Percentiles rank a stretch among this genome's conserved stretches.
phyloP scores from a whole-genome alignment of 2,329 filamentous ascomycete species.

The Colletotrichum destructivum region DNA sequence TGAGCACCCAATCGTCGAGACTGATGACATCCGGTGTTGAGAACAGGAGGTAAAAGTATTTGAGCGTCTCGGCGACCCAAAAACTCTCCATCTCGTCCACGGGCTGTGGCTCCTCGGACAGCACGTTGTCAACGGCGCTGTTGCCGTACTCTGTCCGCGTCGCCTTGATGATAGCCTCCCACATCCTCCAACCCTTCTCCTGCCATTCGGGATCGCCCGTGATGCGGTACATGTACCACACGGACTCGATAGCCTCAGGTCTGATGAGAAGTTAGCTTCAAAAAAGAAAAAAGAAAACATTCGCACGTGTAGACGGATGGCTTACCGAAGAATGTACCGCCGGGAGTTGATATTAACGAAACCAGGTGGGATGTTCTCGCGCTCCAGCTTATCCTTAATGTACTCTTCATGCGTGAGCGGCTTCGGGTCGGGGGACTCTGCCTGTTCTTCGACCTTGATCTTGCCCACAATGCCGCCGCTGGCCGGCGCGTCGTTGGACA shows the following conservation, averaged over 20 bases:
- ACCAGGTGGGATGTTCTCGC: slow-evolving; percentile 64
- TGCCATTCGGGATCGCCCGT: slow-evolving; percentile 83
- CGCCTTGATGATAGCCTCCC: slow-evolving; percentile 76
- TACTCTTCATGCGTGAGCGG: slow-evolving; percentile 70
- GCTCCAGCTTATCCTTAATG: slow-evolving; percentile 61
- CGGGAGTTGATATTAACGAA: slow-evolving; percentile 61
- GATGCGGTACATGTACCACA: slow-evolving; percentile 93
- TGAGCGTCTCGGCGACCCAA: slow-evolving; percentile 91
- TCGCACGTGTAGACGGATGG: slow-evolving; percentile 47
- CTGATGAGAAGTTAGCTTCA: slow-evolving; percentile 57
- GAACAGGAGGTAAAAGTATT: slow-evolving; percentile 92
- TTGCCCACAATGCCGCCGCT: slow-evolving; percentile 46
- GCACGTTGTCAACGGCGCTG: slow-evolving; percentile 78
- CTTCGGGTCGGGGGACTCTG: slow-evolving; percentile 52
- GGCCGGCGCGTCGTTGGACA: slow-evolving; percentile 40
- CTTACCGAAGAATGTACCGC: slow-evolving; percentile 76
- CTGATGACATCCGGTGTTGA: slow-evolving; percentile 76
- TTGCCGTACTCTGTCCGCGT: slow-evolving; percentile 78
- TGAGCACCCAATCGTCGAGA: slow-evolving; percentile 78
- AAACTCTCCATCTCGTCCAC: slow-evolving; percentile 87
- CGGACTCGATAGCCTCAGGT: slow-evolving; percentile 88
- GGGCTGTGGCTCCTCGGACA: slow-evolving; percentile 57
- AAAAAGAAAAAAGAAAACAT: not conserved
- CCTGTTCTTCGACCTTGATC: slow-evolving; percentile 47
- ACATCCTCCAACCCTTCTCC: slow-evolving; percentile 92